Percentiles rank a stretch among this genome's conserved stretches.
Conservation (phyloP, 2,329 filamentous ascomycete species). For the Septoria petroselini region DNA sequence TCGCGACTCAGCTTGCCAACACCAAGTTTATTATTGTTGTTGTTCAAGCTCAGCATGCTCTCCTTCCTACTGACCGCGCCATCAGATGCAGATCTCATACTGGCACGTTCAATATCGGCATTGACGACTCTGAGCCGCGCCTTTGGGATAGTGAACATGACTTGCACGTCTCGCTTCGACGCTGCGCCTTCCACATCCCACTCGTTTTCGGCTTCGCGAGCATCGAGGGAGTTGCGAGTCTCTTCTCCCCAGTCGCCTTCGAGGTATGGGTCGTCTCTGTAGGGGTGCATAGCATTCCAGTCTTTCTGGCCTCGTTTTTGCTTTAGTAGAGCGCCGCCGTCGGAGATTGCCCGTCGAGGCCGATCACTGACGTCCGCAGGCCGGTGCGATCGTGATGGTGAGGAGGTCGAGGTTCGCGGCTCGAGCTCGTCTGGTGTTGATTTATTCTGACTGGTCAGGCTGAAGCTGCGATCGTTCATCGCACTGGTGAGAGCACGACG, state of each 20-base stretch:
- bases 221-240: slow-evolving; percentile 26
- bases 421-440: slow-evolving; percentile 11
- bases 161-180: slow-evolving; percentile 48
- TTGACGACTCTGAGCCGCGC: slow-evolving; percentile 88
- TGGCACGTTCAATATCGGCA: slow-evolving; percentile 53
- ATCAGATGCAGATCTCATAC: slow-evolving; percentile 38
- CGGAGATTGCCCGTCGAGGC: slow-evolving; percentile 45
- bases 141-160: slow-evolving; percentile 90
- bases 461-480: slow-evolving; percentile 35
- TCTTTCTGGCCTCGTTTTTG: slow-evolving; percentile 44
- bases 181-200: slow-evolving; percentile 53
- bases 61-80: slow-evolving; percentile 27
- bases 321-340: slow-evolving; percentile 43
- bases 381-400: slow-evolving; percentile 24
- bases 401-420: slow-evolving; percentile 26
- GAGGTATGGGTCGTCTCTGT: slow-evolving; percentile 36
- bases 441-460: slow-evolving; percentile 28
- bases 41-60: slow-evolving; percentile 15
- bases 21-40: not conserved
- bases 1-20: slow-evolving; percentile 15
- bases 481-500: slow-evolving; percentile 35
- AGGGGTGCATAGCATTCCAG: slow-evolving; percentile 29
- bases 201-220: slow-evolving; percentile 41
- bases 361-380: not conserved
- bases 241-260: slow-evolving; percentile 39